A percentile compares a stretch with the other conserved stretches of the same genome.
Evolutionary conservation across 768 basidiomycete species (phyloP).

Genomic region (Amanita thiersii): DNA sequence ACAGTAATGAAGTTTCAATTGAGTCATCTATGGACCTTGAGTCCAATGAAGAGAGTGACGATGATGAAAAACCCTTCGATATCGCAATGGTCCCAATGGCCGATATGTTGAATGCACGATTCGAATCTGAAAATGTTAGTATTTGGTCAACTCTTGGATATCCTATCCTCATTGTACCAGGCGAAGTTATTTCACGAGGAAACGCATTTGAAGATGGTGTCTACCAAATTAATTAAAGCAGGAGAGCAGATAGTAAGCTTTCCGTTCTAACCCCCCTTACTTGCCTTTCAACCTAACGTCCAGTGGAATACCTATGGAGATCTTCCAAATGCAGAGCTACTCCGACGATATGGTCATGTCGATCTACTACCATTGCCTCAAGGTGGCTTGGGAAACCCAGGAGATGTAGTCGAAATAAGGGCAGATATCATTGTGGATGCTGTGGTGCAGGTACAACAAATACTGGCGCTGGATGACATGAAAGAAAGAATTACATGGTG

Average conservation of each 20-base stretch:
- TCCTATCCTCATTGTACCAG: conserved; percentile 27
- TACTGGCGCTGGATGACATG: conserved; percentile 17
- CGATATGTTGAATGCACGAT: conserved; percentile 90
- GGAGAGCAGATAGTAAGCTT: conserved; percentile 83
- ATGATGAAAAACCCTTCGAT: conserved; percentile 39
- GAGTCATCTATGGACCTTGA: conserved; percentile 18
- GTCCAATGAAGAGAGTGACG: conserved; percentile 25
- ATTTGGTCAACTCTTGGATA: not conserved
- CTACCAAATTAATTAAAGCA: conserved; percentile 62
- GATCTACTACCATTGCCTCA: conserved; percentile 57
- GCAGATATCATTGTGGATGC: conserved; percentile 59
- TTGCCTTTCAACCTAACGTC: conserved; percentile 6
- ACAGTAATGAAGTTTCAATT: conserved; percentile 10
- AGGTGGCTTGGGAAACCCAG: conserved; percentile 58
- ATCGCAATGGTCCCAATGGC: conserved; percentile 95
- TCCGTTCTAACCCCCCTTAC: conserved; percentile 3
- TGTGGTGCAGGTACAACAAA: conserved; percentile 17
- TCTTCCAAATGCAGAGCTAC: conserved; percentile 84
- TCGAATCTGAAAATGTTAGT: conserved; percentile 76
- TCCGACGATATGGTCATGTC: conserved; percentile 92
- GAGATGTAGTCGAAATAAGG: conserved; percentile 69
- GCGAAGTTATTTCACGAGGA: conserved; percentile 82
- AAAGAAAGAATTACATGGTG: conserved; percentile 84
- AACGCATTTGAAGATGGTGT: conserved; percentile 64
- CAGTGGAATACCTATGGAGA: conserved; percentile 97